These are phyloP conservation scores for Nemophila menziesii DNA, from an alignment of 257 asterid species.

Conservation along the genomic window DNA sequence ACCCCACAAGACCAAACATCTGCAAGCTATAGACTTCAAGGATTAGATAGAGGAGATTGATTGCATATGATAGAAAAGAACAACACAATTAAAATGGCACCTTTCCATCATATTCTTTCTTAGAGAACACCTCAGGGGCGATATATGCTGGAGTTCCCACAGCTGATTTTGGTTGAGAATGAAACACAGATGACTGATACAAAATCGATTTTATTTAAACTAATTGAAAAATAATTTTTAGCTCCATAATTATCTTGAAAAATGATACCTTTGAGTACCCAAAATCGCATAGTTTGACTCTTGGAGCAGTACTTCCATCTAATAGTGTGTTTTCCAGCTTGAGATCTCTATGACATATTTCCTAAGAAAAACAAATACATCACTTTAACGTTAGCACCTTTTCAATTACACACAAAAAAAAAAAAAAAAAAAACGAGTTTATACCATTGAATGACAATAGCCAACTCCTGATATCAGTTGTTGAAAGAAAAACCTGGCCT, in stretches of 20 bases:
- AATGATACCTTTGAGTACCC: constrained; percentile 33
- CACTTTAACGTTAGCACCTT: constrained; percentile 2
- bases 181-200: constrained; percentile 28
- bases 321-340: constrained; percentile 32
- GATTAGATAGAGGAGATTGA: constrained; percentile 6
- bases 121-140: constrained; percentile 34
- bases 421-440: not conserved
- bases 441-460: constrained; percentile 40
- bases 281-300: constrained; percentile 37
- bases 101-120: constrained; percentile 36
- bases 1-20: constrained; percentile 47
- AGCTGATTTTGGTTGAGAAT: constrained; percentile 36
- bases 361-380: constrained; percentile 16
- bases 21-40: constrained; percentile 20
- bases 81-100: constrained; percentile 6
- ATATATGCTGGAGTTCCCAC: constrained; percentile 41
- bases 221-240: not conserved
- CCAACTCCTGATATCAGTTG: constrained; percentile 36
- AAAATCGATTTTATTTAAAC: constrained; percentile 2
- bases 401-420: not conserved
- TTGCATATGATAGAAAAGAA: not conserved
- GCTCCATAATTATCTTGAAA: not conserved
- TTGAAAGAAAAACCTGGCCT: constrained; percentile 41
- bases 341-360: constrained; percentile 41
- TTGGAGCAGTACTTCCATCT: constrained; percentile 32